Base-by-base conservation (phyloP, 2,329 filamentous ascomycete species). In the Trichoderma lentiforme region DNA sequence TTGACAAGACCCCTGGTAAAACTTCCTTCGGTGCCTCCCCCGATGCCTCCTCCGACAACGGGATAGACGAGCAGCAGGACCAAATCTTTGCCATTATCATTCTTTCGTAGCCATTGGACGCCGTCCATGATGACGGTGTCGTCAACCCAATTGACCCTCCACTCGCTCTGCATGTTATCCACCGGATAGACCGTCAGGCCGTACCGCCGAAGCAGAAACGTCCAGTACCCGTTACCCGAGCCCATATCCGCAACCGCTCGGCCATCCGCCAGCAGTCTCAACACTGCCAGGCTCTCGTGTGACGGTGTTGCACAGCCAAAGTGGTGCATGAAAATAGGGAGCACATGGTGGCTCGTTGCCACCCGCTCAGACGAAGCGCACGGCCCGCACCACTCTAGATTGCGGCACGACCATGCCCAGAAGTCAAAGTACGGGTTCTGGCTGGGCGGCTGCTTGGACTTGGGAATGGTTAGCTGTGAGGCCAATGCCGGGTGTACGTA, bases 241-340 rank as follows among this genome's bases (percentile, higher is more conserved):
- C 91, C 92, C 51, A 93, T 81, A 75, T 94, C 92, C 11, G 91
- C 82, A 8, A 94, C 83, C 14, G 84, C 79, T 6, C 86, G 83
- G 3, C 84, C 84, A 1, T 84, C 85, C 6, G 87, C 85, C 3
- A 92, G 79, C 62, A 86, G 82, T 43, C 85, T 85, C 36, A 94
- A 84, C 26, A 91, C 82, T 73, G 86, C 83, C 14, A 94, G 82
- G 2, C 87, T 84, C 76, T 93, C 90, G 79, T 91, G 91, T 11
- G 87, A 88, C 0, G 92, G 92, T 24, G 89, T 89, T 1, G 88
- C 87, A 81, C 92, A 94, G 65, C 91, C 91, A 79, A 94, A 94
- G 80, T 94, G 92, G 81, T 94, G 92, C 86, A 93, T 94, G 70
- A 93, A 85, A 21, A 94, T 84, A 2, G 92, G 92, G 9, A 94